Conservation (phyloP, 805 yeast genomes). For the Komagataella kurtzmanii region DNA sequence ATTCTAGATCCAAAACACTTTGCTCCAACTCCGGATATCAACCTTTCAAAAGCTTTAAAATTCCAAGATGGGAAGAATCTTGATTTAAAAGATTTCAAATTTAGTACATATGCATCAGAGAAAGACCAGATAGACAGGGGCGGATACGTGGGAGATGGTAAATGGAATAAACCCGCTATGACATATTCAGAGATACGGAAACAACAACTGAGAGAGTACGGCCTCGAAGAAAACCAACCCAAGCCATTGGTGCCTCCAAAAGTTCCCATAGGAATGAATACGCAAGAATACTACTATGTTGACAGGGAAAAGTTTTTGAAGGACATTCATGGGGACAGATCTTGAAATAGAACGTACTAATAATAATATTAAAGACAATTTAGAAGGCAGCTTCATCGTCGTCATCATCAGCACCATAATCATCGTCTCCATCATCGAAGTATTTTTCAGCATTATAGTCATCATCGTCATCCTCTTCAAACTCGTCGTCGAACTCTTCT, state of each 20-base stretch:
- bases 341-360: background rate
- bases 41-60: constrained; percentile 1
- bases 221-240: background rate
- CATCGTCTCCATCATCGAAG: constrained; percentile 63
- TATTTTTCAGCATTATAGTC: constrained; percentile 73
- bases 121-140: background rate
- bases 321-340: constrained; percentile 4
- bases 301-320: constrained; percentile 2
- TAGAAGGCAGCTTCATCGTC: constrained; percentile 62
- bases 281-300: constrained; percentile 5
- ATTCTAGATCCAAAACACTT: constrained; percentile 20
- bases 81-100: constrained; percentile 4
- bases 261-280: constrained; percentile 5
- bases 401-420: constrained; percentile 34
- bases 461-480: constrained; percentile 63
- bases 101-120: constrained; percentile 4
- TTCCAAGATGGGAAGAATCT: constrained; percentile 3
- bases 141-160: constrained; percentile 6
- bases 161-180: constrained; percentile 2
- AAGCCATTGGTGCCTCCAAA: constrained; percentile 7
- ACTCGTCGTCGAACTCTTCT: constrained; percentile 50
- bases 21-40: constrained; percentile 35
- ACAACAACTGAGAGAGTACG: background rate
- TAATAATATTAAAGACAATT: constrained; percentile 1
- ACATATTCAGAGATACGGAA: constrained; percentile 1